Conservation (phyloP, 108 stramenopile species). For the Skeletonema potamos region DNA sequence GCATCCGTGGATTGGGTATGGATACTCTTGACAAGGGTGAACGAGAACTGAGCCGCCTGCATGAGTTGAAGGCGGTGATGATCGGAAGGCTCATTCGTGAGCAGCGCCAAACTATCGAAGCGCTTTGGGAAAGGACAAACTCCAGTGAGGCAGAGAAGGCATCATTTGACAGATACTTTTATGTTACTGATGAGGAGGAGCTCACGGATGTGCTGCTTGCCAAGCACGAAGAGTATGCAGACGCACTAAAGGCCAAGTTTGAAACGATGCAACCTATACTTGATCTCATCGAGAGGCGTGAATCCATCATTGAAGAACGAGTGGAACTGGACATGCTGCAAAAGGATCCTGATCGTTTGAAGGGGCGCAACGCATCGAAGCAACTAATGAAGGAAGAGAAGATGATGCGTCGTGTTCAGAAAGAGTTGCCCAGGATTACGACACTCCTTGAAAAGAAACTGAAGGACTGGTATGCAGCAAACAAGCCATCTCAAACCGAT, state of each 20-base stretch:
- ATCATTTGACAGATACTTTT: conserved; percentile 60
- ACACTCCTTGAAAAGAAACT: conserved; percentile 61
- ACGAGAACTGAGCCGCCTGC: conserved; percentile 70
- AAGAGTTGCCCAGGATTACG: conserved; percentile 81
- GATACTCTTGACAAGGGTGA: conserved; percentile 89
- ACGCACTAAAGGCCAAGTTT: conserved; percentile 55
- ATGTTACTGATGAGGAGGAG: conserved; percentile 61
- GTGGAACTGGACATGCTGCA: conserved; percentile 82
- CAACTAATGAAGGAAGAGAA: conserved; percentile 93
- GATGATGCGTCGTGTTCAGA: conserved; percentile 85
- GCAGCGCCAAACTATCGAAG: conserved; percentile 66
- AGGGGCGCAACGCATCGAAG: conserved; percentile 84
- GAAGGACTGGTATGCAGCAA: conserved; percentile 60
- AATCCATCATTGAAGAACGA: conserved; percentile 76
- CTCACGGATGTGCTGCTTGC: conserved; percentile 84
- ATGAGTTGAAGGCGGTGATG: conserved; percentile 78
- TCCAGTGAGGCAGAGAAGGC: conserved; percentile 54
- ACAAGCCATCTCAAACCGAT: conserved; percentile 26
- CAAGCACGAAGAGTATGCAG: conserved; percentile 78
- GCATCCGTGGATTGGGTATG: conserved; percentile 84
- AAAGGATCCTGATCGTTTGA: conserved; percentile 85
- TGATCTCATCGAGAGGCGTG: conserved; percentile 83
- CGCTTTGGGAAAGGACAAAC: conserved; percentile 89
- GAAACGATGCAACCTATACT: conserved; percentile 87
- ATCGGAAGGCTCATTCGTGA: conserved; percentile 85